Conservation (phyloP, 306 rosid genomes). For the Potentilla sterilis region DNA sequence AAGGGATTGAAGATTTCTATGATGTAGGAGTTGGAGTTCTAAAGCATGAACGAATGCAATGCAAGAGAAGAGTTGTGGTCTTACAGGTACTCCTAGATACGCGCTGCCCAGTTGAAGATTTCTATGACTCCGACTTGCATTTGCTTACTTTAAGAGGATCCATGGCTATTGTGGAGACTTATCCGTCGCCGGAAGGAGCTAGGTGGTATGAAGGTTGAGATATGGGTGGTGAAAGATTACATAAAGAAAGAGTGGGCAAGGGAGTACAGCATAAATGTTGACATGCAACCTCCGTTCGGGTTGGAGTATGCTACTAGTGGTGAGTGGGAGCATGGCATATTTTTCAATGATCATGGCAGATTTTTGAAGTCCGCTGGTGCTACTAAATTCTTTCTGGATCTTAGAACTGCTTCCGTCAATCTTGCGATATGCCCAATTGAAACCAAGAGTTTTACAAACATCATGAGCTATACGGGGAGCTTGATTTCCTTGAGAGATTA, state of each 20-base stretch:
- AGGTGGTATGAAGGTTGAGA: not conserved
- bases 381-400: not conserved
- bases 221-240: not conserved
- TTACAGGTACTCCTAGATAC: constrained; percentile 72
- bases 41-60: not conserved
- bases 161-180: not conserved
- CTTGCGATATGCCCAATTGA: too few relatives aligned
- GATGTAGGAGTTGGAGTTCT: constrained; percentile 15
- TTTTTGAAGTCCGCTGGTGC: too few relatives aligned
- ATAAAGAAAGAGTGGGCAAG: not conserved
- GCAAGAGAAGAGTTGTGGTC: constrained; percentile 23
- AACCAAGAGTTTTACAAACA: too few relatives aligned
- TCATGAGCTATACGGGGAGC: too few relatives aligned
- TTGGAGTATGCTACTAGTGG: not conserved
- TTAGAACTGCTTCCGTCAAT: not conserved
- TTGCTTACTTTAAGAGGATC: not conserved
- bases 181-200: too few relatives aligned
- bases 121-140: too few relatives aligned
- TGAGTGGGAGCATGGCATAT: not conserved
- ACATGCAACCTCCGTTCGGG: not conserved
- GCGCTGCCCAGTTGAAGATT: constrained; percentile 73
- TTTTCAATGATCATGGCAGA: not conserved
- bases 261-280: not conserved
- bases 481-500: too few relatives aligned
- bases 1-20: constrained; percentile 11